These are phyloP conservation scores for Eucalyptus pauciflora DNA, from an alignment of 345 rosid genomes.

Conservation along the genomic window DNA sequence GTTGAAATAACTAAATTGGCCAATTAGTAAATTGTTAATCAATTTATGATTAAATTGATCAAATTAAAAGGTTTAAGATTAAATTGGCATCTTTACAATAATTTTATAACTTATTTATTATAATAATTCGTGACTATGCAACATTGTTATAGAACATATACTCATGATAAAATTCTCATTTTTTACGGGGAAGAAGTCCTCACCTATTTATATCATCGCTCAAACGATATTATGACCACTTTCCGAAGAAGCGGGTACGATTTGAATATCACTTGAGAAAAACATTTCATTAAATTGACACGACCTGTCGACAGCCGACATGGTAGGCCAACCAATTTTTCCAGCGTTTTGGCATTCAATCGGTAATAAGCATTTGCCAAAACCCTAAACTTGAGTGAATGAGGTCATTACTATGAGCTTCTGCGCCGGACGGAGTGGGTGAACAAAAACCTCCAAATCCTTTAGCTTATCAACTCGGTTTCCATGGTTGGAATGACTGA, in stretches of 20 bases:
- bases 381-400: not conserved
- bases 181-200: accelerated
- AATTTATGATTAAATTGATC: accelerated
- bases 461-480: not conserved
- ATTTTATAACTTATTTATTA: too few relatives aligned
- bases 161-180: not conserved
- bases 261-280: accelerated
- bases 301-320: not conserved
- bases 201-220: not conserved
- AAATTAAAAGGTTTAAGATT: too few relatives aligned
- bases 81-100: accelerated
- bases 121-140: not conserved
- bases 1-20: not conserved
- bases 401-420: not conserved
- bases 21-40: too few relatives aligned
- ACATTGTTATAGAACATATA: not conserved
- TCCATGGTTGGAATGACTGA: not conserved
- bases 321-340: not conserved
- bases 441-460: not conserved
- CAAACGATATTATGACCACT: not conserved
- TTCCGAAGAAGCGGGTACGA: not conserved
- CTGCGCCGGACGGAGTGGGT: not conserved
- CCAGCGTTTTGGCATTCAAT: not conserved
- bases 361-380: not conserved
- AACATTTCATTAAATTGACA: not conserved